Base-by-base conservation (phyloP, 2,329 filamentous ascomycete genomes). In the Sporothrix brunneoviolacea region DNA sequence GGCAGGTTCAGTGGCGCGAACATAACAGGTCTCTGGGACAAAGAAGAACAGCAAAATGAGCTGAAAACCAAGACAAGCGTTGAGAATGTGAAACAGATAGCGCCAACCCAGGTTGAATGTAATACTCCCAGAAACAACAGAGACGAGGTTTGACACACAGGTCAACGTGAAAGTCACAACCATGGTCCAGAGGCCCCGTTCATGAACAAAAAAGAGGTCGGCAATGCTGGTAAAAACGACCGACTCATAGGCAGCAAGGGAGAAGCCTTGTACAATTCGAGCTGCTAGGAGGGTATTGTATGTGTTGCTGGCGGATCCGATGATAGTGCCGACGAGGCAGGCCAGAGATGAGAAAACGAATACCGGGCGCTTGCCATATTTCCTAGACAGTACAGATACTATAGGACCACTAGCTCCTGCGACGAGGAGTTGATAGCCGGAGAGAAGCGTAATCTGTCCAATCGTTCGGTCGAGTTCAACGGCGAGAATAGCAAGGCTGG, bases 391-490 rank as follows among this genome's bases (percentile, higher is more conserved):
- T 10, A 27, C 39, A 13, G 39, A 42, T 8, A 42, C 39, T 5
- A 42, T 7, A 2, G 39, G 39, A 12, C 39, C 39, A 19, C 39
- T 28, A 12, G 39, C 39, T 1, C 24, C 39, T 6, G 39, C 39
- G 12, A 42, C 39, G 12, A 42, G 39, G 30, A 42, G 39, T 27
- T 42, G 39, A 27, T 42, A 42, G n/a, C 39, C 39, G 4, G 39
- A 42, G n/a, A 42, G 16, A 2, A 42, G 39, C n/a, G 39, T 42
- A 15, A 42, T 42, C 15, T 18, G 10, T 3, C 39, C 39, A 42
- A 42, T 28, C 22, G 39, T 28, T 8, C 39, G 39, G 39, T 42
- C 24, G 6, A 30, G 39, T 16, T 42, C 39, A 12, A 28, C 39
- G 8, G 39, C 39, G 5, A 42, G 39, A 19, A 42, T 30, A 16